A percentile compares a stretch with the other conserved stretches of the same genome.
phyloP scores from a whole-genome alignment of 2,329 filamentous ascomycete species.

The Arthrobotrys megalospora region DNA sequence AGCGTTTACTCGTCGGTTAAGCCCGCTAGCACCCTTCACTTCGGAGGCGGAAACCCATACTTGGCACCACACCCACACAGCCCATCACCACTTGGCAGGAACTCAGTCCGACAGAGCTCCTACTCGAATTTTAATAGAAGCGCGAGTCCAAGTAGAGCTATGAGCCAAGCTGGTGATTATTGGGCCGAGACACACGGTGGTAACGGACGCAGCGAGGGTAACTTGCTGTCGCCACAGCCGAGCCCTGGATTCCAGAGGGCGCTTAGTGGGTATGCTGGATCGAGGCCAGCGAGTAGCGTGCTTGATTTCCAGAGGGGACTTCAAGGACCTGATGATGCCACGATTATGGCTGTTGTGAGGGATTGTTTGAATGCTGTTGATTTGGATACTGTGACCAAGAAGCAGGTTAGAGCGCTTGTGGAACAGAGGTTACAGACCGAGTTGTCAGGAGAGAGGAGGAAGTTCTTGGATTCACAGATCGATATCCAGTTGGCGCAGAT shows the following conservation, averaged over 20 bases:
- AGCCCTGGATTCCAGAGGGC: slow-evolving; percentile 60
- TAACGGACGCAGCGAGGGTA: slow-evolving; percentile 64
- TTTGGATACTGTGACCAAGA: slow-evolving; percentile 97
- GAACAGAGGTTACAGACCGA: slow-evolving; percentile 95
- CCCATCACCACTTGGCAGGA: slow-evolving; percentile 77
- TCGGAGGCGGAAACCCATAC: slow-evolving; percentile 74
- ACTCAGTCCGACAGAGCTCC: slow-evolving; percentile 66
- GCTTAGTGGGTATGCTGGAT: slow-evolving; percentile 62
- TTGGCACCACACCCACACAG: slow-evolving; percentile 81
- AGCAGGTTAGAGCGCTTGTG: slow-evolving; percentile 90
- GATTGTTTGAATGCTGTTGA: slow-evolving; percentile 88
- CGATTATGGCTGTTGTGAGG: slow-evolving; percentile 88
- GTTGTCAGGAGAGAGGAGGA: slow-evolving; percentile 84
- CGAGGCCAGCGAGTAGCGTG: slow-evolving; percentile 65
- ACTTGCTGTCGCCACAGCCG: slow-evolving; percentile 68
- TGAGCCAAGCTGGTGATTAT: slow-evolving; percentile 69
- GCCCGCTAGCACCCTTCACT: slow-evolving; percentile 83
- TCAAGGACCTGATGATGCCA: slow-evolving; percentile 80
- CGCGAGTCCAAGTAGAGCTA: slow-evolving; percentile 70
- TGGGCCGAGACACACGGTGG: slow-evolving; percentile 63
- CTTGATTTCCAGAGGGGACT: slow-evolving; percentile 74
- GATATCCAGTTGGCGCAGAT: slow-evolving; percentile 94
- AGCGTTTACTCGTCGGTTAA: slow-evolving; percentile 95
- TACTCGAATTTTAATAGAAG: slow-evolving; percentile 63
- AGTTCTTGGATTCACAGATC: slow-evolving; percentile 93